Conservation (phyloP, 2,329 filamentous ascomycete genomes). For the Fusarium continuum region DNA sequence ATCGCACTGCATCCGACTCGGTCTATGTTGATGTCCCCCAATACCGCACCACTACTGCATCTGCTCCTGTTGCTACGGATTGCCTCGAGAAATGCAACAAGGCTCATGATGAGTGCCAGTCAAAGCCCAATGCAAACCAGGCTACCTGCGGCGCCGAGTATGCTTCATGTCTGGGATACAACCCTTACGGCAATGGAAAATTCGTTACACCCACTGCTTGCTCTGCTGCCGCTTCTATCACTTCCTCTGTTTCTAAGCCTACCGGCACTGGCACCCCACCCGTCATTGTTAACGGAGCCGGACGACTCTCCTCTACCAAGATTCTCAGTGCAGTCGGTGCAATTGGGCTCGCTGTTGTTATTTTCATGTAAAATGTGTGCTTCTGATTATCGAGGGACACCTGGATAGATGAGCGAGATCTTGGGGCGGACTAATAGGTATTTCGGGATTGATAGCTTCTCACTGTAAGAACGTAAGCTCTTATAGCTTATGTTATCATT, state of each 20-base stretch:
- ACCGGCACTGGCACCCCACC: not conserved
- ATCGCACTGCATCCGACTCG: too few species aligned
- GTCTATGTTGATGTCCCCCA: too few species aligned
- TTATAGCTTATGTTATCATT: too few species aligned
- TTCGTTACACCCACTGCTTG: conserved; percentile 3
- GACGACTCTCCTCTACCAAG: not conserved
- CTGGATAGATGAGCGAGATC: too few species aligned
- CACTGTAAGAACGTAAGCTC: too few species aligned
- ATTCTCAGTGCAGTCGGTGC: not conserved
- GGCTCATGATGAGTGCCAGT: not conserved
- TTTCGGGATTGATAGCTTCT: too few species aligned
- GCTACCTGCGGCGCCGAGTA: conserved; percentile 2
- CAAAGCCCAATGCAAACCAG: not conserved
- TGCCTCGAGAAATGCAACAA: not conserved
- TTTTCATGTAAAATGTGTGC: too few species aligned
- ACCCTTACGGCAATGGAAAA: not conserved
- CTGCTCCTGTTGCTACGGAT: not conserved
- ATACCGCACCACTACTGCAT: not conserved
- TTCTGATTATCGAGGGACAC: too few species aligned
- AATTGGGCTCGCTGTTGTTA: conserved; percentile 3
- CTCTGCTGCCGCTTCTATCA: not conserved
- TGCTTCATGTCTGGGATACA: conserved; percentile 1
- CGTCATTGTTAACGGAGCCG: conserved; percentile 14
- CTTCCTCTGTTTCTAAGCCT: not conserved
- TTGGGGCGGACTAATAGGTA: too few species aligned